Evolutionary conservation across 2,329 filamentous ascomycete genomes (phyloP).

Genomic region (Arthrobotrys musiformis): DNA sequence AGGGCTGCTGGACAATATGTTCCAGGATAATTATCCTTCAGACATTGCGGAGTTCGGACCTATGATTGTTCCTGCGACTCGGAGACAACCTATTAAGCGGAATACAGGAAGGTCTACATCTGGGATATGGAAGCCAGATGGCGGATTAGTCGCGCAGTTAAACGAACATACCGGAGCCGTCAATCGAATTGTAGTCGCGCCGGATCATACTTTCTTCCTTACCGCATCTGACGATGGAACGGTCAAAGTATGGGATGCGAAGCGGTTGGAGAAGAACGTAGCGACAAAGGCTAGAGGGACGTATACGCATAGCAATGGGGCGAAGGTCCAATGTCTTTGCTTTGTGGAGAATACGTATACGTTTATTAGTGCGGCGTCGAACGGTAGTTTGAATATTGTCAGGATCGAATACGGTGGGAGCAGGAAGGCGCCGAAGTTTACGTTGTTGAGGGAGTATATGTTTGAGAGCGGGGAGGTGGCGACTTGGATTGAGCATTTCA

Average conservation of each 20-base stretch:
- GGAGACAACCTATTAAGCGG: slow-evolving; percentile 67
- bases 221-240: slow-evolving; percentile 91
- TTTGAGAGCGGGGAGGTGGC: slow-evolving; percentile 79
- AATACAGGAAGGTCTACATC: slow-evolving; percentile 68
- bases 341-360: slow-evolving; percentile 95
- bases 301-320: slow-evolving; percentile 77
- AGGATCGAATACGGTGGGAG: slow-evolving; percentile 76
- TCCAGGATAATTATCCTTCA: slow-evolving; percentile 75
- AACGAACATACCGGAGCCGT: slow-evolving; percentile 86
- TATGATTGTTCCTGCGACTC: slow-evolving; percentile 74
- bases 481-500: slow-evolving; percentile 92
- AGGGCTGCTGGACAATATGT: slow-evolving; percentile 84
- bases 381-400: slow-evolving; percentile 89
- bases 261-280: slow-evolving; percentile 88
- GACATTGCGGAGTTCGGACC: slow-evolving; percentile 80
- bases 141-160: slow-evolving; percentile 85
- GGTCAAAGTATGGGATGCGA: slow-evolving; percentile 93
- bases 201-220: slow-evolving; percentile 93
- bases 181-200: slow-evolving; percentile 82
- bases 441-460: slow-evolving; percentile 80
- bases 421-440: slow-evolving; percentile 73
- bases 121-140: slow-evolving; percentile 78
- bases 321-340: slow-evolving; percentile 81
- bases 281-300: slow-evolving; percentile 87
- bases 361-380: slow-evolving; percentile 88